Evolutionary conservation across 2,329 filamentous ascomycete species (phyloP).

Genomic region (Penicillium palitans): DNA sequence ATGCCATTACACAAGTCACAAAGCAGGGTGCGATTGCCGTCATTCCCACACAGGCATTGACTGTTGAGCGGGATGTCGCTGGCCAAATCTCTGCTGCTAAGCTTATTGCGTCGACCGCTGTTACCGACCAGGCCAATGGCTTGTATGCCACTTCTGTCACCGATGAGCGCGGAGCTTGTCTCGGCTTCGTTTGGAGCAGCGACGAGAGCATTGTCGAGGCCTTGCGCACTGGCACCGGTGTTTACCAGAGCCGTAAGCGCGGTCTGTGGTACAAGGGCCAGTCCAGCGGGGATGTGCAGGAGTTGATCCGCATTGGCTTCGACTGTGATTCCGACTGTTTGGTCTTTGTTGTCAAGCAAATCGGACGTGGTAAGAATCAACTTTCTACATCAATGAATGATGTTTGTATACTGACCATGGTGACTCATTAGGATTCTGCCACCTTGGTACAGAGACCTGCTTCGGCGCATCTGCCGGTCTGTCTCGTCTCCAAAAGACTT

Average conservation of each 20-base stretch:
- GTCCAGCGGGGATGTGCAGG: conserved; percentile 89
- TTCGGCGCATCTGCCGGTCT: conserved; percentile 84
- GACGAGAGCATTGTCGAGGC: conserved; percentile 87
- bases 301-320: conserved; percentile 77
- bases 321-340: conserved; percentile 95
- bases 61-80: conserved; percentile 62
- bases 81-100: conserved; percentile 66
- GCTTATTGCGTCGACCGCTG: conserved; percentile 72
- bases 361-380: conserved; percentile 62
- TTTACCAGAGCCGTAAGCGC: conserved; percentile 94
- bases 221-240: conserved; percentile 74
- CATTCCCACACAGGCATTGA: conserved; percentile 69
- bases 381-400: not conserved
- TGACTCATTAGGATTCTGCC: conserved; percentile 70
- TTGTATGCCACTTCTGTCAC: conserved; percentile 88
- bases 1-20: conserved; percentile 50
- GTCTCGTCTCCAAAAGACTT: conserved; percentile 80
- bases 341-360: conserved; percentile 85
- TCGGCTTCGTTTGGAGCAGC: conserved; percentile 93
- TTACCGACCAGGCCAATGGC: conserved; percentile 77
- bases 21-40: conserved; percentile 65
- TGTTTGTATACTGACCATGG: conserved; percentile 18
- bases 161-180: conserved; percentile 77
- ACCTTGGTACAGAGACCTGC: conserved; percentile 87
- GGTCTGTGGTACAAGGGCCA: conserved; percentile 97